Percentiles rank a stretch among this genome's conserved stretches.
Conservation (phyloP, 768 basidiomycete species). For the Leccinellum rugosiceps region DNA sequence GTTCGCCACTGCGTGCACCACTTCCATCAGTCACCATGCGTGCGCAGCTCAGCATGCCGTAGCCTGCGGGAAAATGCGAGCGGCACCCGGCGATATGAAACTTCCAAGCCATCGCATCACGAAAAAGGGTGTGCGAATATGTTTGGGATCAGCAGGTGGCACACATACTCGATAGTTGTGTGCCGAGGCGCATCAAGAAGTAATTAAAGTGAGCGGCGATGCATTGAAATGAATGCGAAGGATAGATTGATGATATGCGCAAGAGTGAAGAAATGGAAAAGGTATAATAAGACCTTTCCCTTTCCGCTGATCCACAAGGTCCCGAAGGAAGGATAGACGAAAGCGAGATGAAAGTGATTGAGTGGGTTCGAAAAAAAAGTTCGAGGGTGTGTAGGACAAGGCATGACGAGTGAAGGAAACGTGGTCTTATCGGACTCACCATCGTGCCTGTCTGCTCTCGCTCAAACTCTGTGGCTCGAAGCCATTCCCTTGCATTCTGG, state of each 20-base stretch:
- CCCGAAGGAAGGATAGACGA: conserved; percentile 6
- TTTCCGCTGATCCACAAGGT: conserved; percentile 8
- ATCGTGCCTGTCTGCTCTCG: conserved; percentile 22
- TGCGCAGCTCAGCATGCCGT: conserved; percentile 26
- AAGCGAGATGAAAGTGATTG: conserved; percentile 12
- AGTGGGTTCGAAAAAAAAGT: background rate
- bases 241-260: conserved; percentile 7
- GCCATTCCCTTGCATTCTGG: conserved; percentile 32
- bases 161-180: background rate
- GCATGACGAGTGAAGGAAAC: conserved; percentile 4
- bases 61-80: conserved; percentile 23
- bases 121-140: conserved; percentile 7
- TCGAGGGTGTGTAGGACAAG: background rate
- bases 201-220: conserved; percentile 6
- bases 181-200: conserved; percentile 15
- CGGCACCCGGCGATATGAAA: conserved; percentile 17
- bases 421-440: conserved; percentile 23
- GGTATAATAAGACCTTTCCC: conserved; percentile 3
- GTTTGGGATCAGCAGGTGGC: conserved; percentile 6
- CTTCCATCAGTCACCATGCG: conserved; percentile 30
- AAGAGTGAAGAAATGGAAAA: conserved; percentile 4
- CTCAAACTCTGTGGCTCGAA: conserved; percentile 31
- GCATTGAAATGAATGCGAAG: conserved; percentile 4
- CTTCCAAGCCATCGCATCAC: conserved; percentile 9
- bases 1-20: conserved; percentile 23